A percentile compares a stretch with the other conserved stretches of the same genome.
Conservation (phyloP, 2,329 filamentous ascomycete species). For the Paecilomyces niveus region DNA sequence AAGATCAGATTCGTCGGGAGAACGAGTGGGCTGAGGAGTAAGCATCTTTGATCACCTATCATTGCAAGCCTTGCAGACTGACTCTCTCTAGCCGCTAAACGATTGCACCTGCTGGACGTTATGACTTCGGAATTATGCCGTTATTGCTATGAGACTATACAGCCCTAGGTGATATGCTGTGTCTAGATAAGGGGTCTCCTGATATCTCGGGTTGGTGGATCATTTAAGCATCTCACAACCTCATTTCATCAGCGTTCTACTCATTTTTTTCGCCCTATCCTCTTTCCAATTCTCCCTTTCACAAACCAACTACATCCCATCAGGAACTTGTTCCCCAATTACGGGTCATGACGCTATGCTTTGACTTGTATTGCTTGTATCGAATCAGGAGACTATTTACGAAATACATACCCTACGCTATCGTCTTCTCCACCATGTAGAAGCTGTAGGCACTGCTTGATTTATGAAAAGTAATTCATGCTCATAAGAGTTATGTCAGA, state of each 20-base stretch:
- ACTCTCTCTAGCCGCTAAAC: not conserved
- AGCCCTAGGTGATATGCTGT: not conserved
- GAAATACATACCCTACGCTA: not conserved
- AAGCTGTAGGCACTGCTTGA: not conserved
- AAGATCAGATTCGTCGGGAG: slow-evolving; percentile 91
- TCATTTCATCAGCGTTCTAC: not conserved
- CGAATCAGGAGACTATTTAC: not conserved
- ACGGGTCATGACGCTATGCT: not conserved
- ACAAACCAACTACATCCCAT: not conserved
- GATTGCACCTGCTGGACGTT: not conserved
- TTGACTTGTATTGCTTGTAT: not conserved
- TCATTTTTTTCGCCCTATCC: not conserved
- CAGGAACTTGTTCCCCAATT: not conserved
- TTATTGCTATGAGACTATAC: not conserved
- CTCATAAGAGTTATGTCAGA: not conserved
- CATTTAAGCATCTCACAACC: not conserved
- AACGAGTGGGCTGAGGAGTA: slow-evolving; percentile 86
- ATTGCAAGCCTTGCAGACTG: not conserved
- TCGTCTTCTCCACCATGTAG: not conserved
- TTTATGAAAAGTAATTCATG: not conserved
- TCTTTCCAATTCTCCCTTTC: not conserved
- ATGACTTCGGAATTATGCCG: not conserved
- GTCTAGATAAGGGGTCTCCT: not conserved
- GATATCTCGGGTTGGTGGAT: not conserved
- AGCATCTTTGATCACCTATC: slow-evolving; percentile 17